Base-by-base conservation (phyloP, 306 rosid genomes). In the Mimosa pudica region DNA sequence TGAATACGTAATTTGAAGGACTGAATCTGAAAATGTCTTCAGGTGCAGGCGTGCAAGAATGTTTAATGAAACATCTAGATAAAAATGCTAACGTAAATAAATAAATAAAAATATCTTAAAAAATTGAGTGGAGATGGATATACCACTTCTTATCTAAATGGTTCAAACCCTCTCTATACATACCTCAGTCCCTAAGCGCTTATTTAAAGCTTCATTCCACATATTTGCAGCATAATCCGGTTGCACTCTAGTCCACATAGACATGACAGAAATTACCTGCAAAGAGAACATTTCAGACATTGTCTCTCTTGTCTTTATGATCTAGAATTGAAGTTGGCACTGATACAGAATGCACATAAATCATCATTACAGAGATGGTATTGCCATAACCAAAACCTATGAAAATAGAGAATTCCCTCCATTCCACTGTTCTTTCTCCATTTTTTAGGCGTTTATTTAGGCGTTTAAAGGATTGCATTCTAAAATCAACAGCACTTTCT, bases 161-260 rank as follows among this genome's bases (percentile, higher is more conserved):
- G 30, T 64, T 51, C 57, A 36, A 54, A 77, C 38, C 45, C 54
- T 35, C 47, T 24, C n/a, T 13, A 63, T 20, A 71, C 60, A 81
- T 85, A 95, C 98, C 97, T 92, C 97, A 33, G 98, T 92, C 79
- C 92, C 96, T 35, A 92, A 87, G 36, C 98, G 92, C 92, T 91
- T 95, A 85, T 95, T 95, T 79, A 95, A 88, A 48, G 98, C 98
- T 85, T 95, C 98, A 85, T 95, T 95, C 98, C 95, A 95, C 98
- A 95, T 95, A 81, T 92, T 95, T 79, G 97, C 98, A 88, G 98
- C 98, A 89, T 92, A 95, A 13, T 91, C 83, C 30, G 98, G 98
- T 92, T 95, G 98, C 97, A 95, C 35, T 77, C 97, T 88, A 30
- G 95, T 89, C 98, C 98, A 95, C 97, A 95, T 91, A 79, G 98